phyloP scores from a whole-genome alignment of 495 filamentous ascomycete species.

The Acidiella bohemica region DNA sequence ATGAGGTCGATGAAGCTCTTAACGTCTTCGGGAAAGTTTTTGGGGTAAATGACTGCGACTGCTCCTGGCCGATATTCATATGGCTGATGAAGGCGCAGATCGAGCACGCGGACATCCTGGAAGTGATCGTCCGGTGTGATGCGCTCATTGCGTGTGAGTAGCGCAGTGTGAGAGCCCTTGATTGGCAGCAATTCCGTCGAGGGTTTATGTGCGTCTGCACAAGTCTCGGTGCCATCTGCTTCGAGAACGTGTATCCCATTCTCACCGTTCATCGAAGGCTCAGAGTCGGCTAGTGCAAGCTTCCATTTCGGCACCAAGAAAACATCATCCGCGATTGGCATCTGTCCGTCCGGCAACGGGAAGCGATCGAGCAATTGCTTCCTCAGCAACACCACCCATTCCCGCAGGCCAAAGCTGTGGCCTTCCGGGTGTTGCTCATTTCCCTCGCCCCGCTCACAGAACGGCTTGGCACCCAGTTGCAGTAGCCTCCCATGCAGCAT shows the following conservation, averaged over 20 bases:
- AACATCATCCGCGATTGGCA: constrained; percentile 61
- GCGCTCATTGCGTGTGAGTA: constrained; percentile 46
- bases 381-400: constrained; percentile 5
- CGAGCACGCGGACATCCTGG: constrained; percentile 84
- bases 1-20: constrained; percentile 58
- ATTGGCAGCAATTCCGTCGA: constrained; percentile 41
- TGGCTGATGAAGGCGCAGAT: constrained; percentile 36
- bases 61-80: constrained; percentile 54
- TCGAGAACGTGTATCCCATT: background rate
- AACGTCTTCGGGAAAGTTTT: constrained; percentile 72
- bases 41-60: constrained; percentile 65
- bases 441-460: constrained; percentile 66
- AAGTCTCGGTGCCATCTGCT: background rate
- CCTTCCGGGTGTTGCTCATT: constrained; percentile 91
- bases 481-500: constrained; percentile 76
- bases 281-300: constrained; percentile 33
- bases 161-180: constrained; percentile 33
- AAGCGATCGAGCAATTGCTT: constrained; percentile 47
- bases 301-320: constrained; percentile 69
- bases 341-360: constrained; percentile 51
- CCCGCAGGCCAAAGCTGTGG: constrained; percentile 32
- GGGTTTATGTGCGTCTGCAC: too few relatives aligned
- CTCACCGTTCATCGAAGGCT: background rate
- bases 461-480: constrained; percentile 71
- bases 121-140: constrained; percentile 67